These are phyloP conservation scores for Sporisorium reilianum DNA, from an alignment of 1,284 basidiomycete species.

Conservation along the genomic window DNA sequence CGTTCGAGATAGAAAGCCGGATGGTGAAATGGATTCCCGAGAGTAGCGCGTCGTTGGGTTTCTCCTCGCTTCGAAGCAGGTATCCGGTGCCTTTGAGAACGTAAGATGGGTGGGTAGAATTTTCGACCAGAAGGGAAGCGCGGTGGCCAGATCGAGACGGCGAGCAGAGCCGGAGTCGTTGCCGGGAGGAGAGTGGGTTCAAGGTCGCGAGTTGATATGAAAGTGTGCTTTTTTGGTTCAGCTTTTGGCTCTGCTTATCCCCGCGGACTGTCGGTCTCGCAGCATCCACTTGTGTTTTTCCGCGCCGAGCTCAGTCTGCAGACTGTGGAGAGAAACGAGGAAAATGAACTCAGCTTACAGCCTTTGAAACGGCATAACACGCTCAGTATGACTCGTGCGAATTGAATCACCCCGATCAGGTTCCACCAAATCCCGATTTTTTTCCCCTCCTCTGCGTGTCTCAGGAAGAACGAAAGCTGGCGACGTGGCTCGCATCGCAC, in stretches of 20 bases:
- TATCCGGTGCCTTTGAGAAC: background rate
- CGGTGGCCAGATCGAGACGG: background rate
- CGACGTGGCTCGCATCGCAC: conserved; percentile 9
- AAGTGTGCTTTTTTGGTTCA: background rate
- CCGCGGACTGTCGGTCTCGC: background rate
- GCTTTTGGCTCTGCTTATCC: background rate
- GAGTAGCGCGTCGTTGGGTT: background rate
- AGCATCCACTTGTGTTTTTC: too few relatives aligned
- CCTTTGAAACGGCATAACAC: background rate
- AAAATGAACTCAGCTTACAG: background rate
- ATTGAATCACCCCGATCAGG: background rate
- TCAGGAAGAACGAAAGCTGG: conserved; percentile 14
- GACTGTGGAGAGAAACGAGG: too few relatives aligned
- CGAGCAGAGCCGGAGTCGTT: background rate
- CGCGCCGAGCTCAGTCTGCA: background rate
- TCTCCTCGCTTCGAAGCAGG: background rate
- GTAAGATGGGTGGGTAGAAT: background rate
- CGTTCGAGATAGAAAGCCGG: background rate
- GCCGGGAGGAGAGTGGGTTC: background rate
- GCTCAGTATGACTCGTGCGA: background rate
- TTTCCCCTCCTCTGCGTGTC: background rate
- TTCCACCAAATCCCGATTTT: too few relatives aligned
- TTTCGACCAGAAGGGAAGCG: background rate
- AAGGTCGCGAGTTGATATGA: background rate
- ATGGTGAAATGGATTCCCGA: background rate